Conservation (phyloP, 495 filamentous ascomycete species). For the Aspergillus leporis region DNA sequence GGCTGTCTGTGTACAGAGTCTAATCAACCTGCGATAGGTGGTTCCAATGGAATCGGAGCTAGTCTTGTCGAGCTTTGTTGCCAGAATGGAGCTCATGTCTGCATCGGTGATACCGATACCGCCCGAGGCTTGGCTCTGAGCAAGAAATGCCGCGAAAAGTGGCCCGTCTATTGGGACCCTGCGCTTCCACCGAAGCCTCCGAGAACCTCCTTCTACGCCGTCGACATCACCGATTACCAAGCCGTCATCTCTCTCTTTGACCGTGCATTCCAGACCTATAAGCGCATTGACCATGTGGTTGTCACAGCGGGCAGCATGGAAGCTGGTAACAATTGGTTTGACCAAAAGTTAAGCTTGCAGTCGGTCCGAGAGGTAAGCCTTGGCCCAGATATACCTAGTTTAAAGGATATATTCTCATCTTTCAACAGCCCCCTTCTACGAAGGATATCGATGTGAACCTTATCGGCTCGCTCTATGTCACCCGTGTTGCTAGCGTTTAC, state of each 20-base stretch:
- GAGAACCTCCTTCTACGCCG: constrained; percentile 35
- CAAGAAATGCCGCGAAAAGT: constrained; percentile 24
- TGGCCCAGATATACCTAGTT: neutral
- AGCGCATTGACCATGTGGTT: constrained; percentile 52
- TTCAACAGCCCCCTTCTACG: constrained; percentile 41
- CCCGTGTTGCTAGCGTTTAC: constrained; percentile 46
- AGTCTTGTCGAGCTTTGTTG: constrained; percentile 50
- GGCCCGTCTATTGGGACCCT: constrained; percentile 28
- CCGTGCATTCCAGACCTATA: constrained; percentile 42
- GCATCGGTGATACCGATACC: constrained; percentile 44
- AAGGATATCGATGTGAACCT: constrained; percentile 53
- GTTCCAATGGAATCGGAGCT: constrained; percentile 56
- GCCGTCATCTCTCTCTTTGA: constrained; percentile 48
- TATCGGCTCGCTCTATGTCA: constrained; percentile 48
- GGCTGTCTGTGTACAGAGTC: neutral
- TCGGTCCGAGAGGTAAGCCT: constrained; percentile 34
- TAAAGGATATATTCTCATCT: neutral
- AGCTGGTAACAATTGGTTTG: constrained; percentile 44
- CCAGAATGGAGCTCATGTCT: constrained; percentile 46
- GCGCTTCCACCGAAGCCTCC: constrained; percentile 23
- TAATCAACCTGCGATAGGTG: constrained; percentile 33
- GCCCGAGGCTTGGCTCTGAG: constrained; percentile 30
- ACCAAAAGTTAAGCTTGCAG: constrained; percentile 38
- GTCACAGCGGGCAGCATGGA: constrained; percentile 53
- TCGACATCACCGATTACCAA: constrained; percentile 49